Evolutionary conservation across 169 alveolate species (phyloP), one percentile per base, ranked within the genome.

Genomic region (Eimeria brunetti): DNA sequence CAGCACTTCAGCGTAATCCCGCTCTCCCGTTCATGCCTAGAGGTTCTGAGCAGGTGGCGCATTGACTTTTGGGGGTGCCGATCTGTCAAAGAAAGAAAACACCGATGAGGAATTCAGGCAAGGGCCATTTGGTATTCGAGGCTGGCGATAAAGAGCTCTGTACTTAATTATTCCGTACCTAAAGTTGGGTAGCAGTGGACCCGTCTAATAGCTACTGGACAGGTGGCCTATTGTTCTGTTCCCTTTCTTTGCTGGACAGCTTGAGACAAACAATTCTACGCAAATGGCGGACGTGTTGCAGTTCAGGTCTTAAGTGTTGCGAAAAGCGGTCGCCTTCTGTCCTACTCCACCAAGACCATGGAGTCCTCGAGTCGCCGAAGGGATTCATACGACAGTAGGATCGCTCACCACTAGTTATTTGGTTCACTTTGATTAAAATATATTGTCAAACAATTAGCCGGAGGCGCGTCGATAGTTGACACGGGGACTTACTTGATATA

Each of bases 121-220:
- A 69, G 86, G 67, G 44, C 27, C 51, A 41, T 27, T 53, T 83
- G 53, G 49, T 18, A 46, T 9, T 11, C 36, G 12, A n/a, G 49
- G 75, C 22, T n/a, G 16, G 49, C 88, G 67, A 51, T 49, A 11
- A 8, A 58, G n/a, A n/a, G 11, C 30, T 56, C 90, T 30, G 90
- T 33, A 51, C 38, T 24, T 46, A 85, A 6, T 30, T 56, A 22
- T 81, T 30, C 51, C 4, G 30, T 49, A 71, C 62, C 18, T 3
- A 24, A 67, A 95, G 96, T 20, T 95, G 97, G 97, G 86, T 81
- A 20, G 91, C 95, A 33, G 97, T 95, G 51, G 97, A 95, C 46
- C 95, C 97, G 33, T 95, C 95, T 67, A 80, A 83, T 75, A 81
- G 95, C 94, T 95, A 95, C 94, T 95, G 97, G 97, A 80, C 95